Evolutionary conservation across 345 rosid species (phyloP).

Genomic region (Cardiospermum halicacabum): DNA sequence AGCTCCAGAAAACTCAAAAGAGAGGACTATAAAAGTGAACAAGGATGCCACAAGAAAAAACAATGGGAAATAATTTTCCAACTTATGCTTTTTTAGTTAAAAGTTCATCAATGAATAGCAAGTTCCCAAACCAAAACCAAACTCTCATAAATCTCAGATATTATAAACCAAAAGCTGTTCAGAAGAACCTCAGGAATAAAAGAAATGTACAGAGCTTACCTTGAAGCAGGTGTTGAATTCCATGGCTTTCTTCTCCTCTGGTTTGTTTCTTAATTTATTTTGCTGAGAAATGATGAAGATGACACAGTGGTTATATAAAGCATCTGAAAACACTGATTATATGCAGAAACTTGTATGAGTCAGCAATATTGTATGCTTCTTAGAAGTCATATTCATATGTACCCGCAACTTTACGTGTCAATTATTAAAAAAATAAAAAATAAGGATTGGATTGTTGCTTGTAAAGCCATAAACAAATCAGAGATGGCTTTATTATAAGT

Average conservation of each 20-base stretch:
- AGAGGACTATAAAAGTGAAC: no score
- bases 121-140: neutral
- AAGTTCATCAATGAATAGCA: neutral
- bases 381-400: neutral
- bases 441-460: neutral
- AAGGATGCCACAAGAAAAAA: neutral
- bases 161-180: neutral
- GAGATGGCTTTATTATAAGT: neutral
- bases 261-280: neutral
- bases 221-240: constrained; percentile 26
- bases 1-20: neutral
- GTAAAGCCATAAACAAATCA: neutral
- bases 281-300: neutral
- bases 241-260: constrained; percentile 18
- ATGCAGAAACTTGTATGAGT: neutral
- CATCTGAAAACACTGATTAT: neutral
- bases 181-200: neutral
- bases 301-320: neutral
- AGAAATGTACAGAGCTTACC: constrained; percentile 19
- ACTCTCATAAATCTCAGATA: neutral
- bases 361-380: neutral
- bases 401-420: constrained; percentile 1
- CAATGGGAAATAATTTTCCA: neutral
- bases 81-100: neutral
- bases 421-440: neutral